phyloP scores from a whole-genome alignment of 2,329 filamentous ascomycete species.

The Colletotrichum incanum region DNA sequence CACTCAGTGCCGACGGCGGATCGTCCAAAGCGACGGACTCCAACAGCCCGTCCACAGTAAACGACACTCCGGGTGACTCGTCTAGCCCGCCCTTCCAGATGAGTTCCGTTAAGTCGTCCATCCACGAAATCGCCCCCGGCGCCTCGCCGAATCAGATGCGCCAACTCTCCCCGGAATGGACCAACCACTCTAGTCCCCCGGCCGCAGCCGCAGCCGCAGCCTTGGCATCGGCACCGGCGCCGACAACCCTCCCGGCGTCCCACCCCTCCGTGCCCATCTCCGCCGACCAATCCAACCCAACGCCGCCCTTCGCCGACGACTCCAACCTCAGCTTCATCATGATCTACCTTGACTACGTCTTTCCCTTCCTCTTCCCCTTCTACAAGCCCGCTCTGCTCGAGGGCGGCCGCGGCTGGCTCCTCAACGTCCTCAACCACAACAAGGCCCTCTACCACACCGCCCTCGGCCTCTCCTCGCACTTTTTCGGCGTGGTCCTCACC shows the following conservation, averaged over 20 bases:
- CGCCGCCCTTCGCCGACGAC: slow-evolving; percentile 33
- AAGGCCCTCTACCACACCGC: slow-evolving; percentile 71
- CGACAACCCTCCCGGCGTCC: not conserved
- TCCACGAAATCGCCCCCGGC: slow-evolving; percentile 36
- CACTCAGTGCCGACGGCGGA: slow-evolving; percentile 30
- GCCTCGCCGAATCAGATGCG: slow-evolving; percentile 29
- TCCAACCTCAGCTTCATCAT: slow-evolving; percentile 61
- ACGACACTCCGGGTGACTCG: slow-evolving; percentile 39
- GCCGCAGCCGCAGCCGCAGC: not conserved
- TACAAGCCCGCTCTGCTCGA: slow-evolving; percentile 70
- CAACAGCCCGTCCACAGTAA: slow-evolving; percentile 34
- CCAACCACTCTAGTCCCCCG: slow-evolving; percentile 9
- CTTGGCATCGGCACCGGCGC: not conserved
- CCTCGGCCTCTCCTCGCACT: slow-evolving; percentile 71
- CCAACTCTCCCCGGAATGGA: slow-evolving; percentile 33
- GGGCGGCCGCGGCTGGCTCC: slow-evolving; percentile 73
- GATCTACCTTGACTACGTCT: slow-evolving; percentile 74
- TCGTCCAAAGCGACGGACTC: slow-evolving; percentile 35
- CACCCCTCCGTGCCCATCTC: not conserved
- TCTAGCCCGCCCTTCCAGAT: slow-evolving; percentile 37
- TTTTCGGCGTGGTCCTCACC: slow-evolving; percentile 64
- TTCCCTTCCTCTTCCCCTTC: slow-evolving; percentile 76
- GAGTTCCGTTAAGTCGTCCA: slow-evolving; percentile 40
- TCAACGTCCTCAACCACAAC: slow-evolving; percentile 70
- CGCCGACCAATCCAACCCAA: not conserved